Conservation (phyloP, 176 grass and related monocot genomes). For the Rhynchospora breviuscula region DNA sequence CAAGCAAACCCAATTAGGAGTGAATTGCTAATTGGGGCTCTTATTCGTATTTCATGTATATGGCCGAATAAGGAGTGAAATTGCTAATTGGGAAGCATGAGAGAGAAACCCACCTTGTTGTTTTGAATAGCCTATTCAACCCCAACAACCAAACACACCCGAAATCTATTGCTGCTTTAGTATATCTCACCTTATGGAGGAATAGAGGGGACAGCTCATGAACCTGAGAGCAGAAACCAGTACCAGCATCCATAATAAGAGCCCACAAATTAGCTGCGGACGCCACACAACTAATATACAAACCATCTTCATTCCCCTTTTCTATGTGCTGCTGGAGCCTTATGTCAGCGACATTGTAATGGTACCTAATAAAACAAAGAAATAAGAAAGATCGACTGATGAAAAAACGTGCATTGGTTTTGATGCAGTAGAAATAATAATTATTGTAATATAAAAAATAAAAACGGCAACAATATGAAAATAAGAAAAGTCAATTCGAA, state of each 20-base stretch:
- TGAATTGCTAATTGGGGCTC: no score
- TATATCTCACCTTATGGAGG: slow-evolving; percentile 59
- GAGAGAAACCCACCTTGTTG: no score
- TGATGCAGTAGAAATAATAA: neutral
- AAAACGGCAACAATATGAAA: slow-evolving; percentile 21
- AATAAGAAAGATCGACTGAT: slow-evolving; percentile 5
- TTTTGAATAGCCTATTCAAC: no score
- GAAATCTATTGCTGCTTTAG: slow-evolving; percentile 14
- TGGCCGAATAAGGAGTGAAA: no score
- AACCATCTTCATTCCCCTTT: slow-evolving; percentile 79
- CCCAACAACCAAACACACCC: no score
- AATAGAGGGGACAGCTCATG: slow-evolving; percentile 69
- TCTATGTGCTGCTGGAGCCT: slow-evolving; percentile 85
- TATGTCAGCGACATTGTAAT: slow-evolving; percentile 83
- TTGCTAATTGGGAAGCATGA: no score
- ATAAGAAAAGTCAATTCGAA: slow-evolving; percentile 23
- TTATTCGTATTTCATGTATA: no score
- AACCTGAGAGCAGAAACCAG: slow-evolving; percentile 65
- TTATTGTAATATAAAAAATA: neutral
- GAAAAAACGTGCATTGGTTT: neutral
- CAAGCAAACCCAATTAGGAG: no score
- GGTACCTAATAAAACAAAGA: slow-evolving; percentile 50
- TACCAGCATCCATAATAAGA: slow-evolving; percentile 86
- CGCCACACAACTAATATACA: slow-evolving; percentile 77
- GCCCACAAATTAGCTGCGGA: slow-evolving; percentile 74